Base-by-base conservation (phyloP, 2,329 filamentous ascomycete genomes). In the Rachicladosporium sp. region DNA sequence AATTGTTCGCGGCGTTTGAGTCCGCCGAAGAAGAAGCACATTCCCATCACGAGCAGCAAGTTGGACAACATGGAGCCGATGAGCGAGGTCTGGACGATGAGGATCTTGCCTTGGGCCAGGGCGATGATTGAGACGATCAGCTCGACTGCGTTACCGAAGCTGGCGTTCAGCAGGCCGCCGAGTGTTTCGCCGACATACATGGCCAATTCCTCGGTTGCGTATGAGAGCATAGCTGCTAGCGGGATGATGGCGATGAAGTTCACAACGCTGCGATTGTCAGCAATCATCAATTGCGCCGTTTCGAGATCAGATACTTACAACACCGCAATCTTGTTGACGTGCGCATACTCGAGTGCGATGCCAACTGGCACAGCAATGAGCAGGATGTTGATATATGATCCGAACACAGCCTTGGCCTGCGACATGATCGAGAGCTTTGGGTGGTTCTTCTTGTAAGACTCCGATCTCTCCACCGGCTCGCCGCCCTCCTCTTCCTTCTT, bases 241-340 rank as follows among this genome's bases (percentile, higher is more conserved):
- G 88, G 88, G 43, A 95, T 80, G 50, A 95, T 94, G 45, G 88
- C 89, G 47, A 95, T 74, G 54, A 95, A 95, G 65, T 95, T 95
- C 62, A 95, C 74, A 41, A 88, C 75, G 54, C 23, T 27, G 23
- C 6, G 23, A 8, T 8, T 27, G 23, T 27, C 23, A 27, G 23
- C 7, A 27, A 6, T 27, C 7, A 8, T 8, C 23, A 27, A 6
- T 8, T 27, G 2, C 23, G 7, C 5, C 6, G 7, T 8, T 27
- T 8, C 6, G 7, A 8, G 23, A 8, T 27, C 6, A 8, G 7
- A 27, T 27, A 27, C 23, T 27, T 8, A 27, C 23, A 95, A 95
- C 2, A 59, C 50, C 12, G 70, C 73, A 42, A 81, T 69, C 3
- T 70, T 67, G 53, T 72, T 68, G 37, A 82, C 64, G 8, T 65